Evolutionary conservation across 177 flowering plant genomes (phyloP), one percentile per base, ranked within the genome.

Genomic region (Vitis hybrid): DNA sequence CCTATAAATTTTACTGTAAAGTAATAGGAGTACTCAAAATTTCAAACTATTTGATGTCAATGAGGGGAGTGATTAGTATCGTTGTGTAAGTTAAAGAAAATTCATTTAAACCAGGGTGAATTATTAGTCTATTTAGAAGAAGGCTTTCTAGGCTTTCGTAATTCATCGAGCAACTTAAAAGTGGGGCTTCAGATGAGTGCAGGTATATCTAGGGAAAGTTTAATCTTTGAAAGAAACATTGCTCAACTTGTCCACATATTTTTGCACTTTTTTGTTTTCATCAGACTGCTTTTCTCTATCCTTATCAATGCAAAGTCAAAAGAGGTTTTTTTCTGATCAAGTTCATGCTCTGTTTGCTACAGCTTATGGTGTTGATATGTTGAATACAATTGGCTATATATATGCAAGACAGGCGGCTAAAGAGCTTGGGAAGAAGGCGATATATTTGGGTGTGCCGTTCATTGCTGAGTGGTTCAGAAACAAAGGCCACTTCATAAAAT

Each of bases 401-500:
- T 95, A 95, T 76, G 85, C 81, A 72, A 87, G 99, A 68, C 97
- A 91, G 80, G 91, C 98, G 40, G 98, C 99, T 30, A 89, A 91
- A 81, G 98, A 95, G 86, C 91, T 95, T 55, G 99, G 98, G 65
- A 95, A 95, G 83, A 95, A 91, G 73, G 99, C 89, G 50, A 87
- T 89, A 56, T 91, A 86, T 74, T 80, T 95, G 75, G 98, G 98
- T 16, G 92, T 95, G 30, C 99, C 99, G 24, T 95, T 95, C 66
- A 56, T 95, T 81, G 99, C 99, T 35, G 99, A 95, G 72, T 93
- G 99, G 99, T 91, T 95, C 75, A 85, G 99, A 82, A 93, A 95
- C 81, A 91, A 95, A 85, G 99, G 99, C 51, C 99, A 95, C 76
- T 91, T 84, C 58, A 89, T 91, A 64, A 93, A 95, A 81, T 95